Base-by-base conservation (phyloP, 2,329 filamentous ascomycete genomes). In the Pseudocercospora macadamiae region DNA sequence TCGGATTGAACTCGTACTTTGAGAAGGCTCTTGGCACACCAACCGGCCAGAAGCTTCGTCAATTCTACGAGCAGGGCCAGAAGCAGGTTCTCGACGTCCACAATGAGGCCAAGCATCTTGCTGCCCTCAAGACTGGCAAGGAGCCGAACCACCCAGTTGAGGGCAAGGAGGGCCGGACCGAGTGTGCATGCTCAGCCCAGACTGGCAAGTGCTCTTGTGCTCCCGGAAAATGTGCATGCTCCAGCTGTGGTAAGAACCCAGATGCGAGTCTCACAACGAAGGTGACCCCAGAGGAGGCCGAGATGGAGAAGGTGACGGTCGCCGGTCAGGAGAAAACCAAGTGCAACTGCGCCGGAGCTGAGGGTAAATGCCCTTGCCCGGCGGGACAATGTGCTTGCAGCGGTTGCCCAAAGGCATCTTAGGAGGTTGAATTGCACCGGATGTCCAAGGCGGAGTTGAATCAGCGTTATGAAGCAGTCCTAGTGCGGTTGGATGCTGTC, bases 11-110 rank as follows among this genome's bases (percentile, higher is more conserved):
- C 75, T 91, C 89, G 10, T 99, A 97, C 84, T 97, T 97, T 73
- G 93, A 97, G 79, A 96, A 96, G 83, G 93, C 93, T 2, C 81
- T 88, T 57, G 88, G 83, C 73, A 96, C 92, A 0, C 91, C 92
- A 8, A 96, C 92, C 1, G 95, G 95, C 68, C 86, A 93, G 81
- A 91, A 89, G 78, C 79, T 99, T 61, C 89, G 90, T 67, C 82
- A 88, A 63, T 99, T 99, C 79, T 99, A 99, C 79, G 83, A 87
- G 6, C 82, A 91, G 67, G 85, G 90, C 64, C 87, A 89, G 74
- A 91, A 91, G 79, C 93, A 97, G 78, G 92, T 97, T 28, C 83
- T 91, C 69, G 95, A 99, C 73, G 95, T 99, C 47, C 95, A 99
- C 78, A 84, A 83, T 63, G 95, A 99, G 82, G 95, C 95, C 28